Base-by-base conservation (phyloP, 2,329 filamentous ascomycete species). In the Monilinia vaccinii-corymbosi region DNA sequence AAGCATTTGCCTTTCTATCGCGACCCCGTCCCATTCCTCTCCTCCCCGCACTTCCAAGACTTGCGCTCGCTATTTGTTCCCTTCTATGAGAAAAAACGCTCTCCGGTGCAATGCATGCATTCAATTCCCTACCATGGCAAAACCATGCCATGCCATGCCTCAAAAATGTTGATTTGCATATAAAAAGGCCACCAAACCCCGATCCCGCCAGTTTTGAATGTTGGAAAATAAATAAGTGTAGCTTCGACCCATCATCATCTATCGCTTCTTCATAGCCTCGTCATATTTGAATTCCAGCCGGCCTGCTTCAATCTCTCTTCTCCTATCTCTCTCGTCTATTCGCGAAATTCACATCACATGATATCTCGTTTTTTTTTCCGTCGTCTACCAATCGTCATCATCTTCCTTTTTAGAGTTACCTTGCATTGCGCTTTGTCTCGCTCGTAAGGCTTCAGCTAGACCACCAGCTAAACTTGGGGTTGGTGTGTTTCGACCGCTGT, bases 371-470 rank as follows among this genome's bases (percentile, higher is more conserved):
- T 38, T 25, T 21, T 18, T 2, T 4, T 23, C 31, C 45, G 6
- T 28, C 21, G 21, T 65, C 55, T 69, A 72, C 69, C 70, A 73
- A 61, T 71, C 70, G 55, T 72, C 71, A 48, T 72, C 69, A 49
- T 72, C 70, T 62, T 71, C 68, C 40, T 62, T 66, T 4, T 70
- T 89, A 84, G 65, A 88, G 14, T 55, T 50, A 11, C 57, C 57
- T 60, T 82, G 78, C 73, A 83, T 83, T 69, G 81, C 83, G 69
- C 86, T 84, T 76, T 92, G 87, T 68, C 89, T 79, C 47, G 87
- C 87, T 67, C 88, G 77, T 67, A 94, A 75, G n/a, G 88, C 88
- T 71, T 92, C 88, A 2, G 89, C 89, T 66, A 94, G 75, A 49
- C 88, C 89, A 52, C 87, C 87, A 4, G 83, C 86, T 62, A 91